Conservation (phyloP, 2,329 filamentous ascomycete genomes). For the Stemphylium vesicarium region DNA sequence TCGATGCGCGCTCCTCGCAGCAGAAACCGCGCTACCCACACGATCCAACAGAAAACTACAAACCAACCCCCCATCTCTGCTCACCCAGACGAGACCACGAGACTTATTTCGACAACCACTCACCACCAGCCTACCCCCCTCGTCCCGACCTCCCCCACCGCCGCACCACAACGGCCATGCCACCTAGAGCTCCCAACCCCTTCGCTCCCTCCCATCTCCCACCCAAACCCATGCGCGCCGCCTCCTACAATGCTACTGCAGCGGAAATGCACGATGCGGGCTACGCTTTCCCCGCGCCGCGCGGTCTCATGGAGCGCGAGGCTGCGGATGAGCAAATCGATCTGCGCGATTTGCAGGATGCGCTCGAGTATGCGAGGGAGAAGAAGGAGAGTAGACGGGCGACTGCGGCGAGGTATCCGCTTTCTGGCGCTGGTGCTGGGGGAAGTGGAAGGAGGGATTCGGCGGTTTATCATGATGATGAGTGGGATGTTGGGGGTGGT, state of each 20-base stretch:
- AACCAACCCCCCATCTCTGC: neutral
- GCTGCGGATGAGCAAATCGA: neutral
- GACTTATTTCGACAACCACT: slow-evolving; percentile 17
- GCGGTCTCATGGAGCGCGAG: neutral
- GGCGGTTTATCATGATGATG: slow-evolving; percentile 6
- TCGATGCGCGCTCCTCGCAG: slow-evolving; percentile 5
- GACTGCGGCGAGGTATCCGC: neutral
- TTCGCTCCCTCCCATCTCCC: slow-evolving; percentile 7
- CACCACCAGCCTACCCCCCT: neutral
- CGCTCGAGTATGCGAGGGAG: slow-evolving; percentile 11
- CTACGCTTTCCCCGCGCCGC: neutral
- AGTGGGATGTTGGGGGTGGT: slow-evolving; percentile 4
- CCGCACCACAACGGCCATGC: slow-evolving; percentile 18
- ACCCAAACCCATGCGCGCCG: slow-evolving; percentile 14
- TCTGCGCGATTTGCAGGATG: slow-evolving; percentile 6
- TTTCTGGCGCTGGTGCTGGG: neutral
- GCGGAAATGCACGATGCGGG: slow-evolving; percentile 7
- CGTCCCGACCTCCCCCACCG: slow-evolving; percentile 14
- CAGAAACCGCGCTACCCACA: slow-evolving; percentile 4
- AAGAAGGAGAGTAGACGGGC: neutral
- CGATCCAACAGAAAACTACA: slow-evolving; percentile 14
- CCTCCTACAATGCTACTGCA: slow-evolving; percentile 7
- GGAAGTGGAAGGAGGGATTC: neutral
- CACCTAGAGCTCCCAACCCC: slow-evolving; percentile 7
- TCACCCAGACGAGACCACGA: slow-evolving; percentile 2